phyloP scores from a whole-genome alignment of 2,329 filamentous ascomycete species.

The Blastomyces emzantsi region DNA sequence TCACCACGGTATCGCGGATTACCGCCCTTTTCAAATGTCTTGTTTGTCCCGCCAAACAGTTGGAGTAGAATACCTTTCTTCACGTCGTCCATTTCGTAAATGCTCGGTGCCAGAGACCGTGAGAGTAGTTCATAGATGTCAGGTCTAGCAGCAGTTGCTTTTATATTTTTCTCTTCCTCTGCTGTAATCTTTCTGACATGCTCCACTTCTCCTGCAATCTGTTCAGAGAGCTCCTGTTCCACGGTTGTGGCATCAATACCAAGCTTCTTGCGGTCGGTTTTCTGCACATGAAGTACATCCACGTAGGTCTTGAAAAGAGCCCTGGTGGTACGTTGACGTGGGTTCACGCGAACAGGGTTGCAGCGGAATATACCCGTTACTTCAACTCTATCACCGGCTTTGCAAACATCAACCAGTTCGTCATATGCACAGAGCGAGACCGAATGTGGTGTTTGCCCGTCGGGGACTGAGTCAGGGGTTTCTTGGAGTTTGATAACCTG shows the following conservation, averaged over 20 bases:
- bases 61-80: constrained; percentile 98
- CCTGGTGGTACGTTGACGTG: constrained; percentile 84
- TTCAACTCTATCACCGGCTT: constrained; percentile 91
- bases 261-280: constrained; percentile 90
- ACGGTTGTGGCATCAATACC: constrained; percentile 85
- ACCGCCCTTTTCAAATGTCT: constrained; percentile 92
- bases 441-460: constrained; percentile 94
- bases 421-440: constrained; percentile 96
- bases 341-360: constrained; percentile 88
- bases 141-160: constrained; percentile 62
- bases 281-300: constrained; percentile 90
- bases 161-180: constrained; percentile 86
- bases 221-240: constrained; percentile 68
- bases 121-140: constrained; percentile 92
- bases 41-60: constrained; percentile 95
- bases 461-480: constrained; percentile 87
- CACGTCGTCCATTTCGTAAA: constrained; percentile 97
- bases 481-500: constrained; percentile 98
- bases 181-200: constrained; percentile 73
- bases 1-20: constrained; percentile 94
- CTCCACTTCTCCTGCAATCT: constrained; percentile 61
- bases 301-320: constrained; percentile 97
- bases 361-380: constrained; percentile 96
- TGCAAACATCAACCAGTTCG: constrained; percentile 94
- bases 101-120: constrained; percentile 82